Evolutionary conservation across 768 basidiomycete genomes (phyloP).

Genomic region (Gloeopeniophorella convolvens): DNA sequence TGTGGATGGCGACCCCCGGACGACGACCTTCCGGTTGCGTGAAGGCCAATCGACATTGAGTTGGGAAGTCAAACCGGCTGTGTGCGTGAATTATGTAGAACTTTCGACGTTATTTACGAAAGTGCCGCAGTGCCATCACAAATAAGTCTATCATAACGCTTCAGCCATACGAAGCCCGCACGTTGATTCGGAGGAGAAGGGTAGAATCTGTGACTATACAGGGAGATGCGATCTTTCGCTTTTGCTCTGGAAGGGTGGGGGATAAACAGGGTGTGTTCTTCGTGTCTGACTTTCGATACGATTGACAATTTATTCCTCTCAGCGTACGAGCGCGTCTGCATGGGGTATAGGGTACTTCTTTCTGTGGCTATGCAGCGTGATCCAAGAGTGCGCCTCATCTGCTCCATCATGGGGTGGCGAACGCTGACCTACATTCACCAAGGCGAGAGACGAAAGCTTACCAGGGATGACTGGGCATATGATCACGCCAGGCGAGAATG

Average conservation of each 20-base stretch:
- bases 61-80: conserved; percentile 6
- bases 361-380: neutral
- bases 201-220: conserved; percentile 1
- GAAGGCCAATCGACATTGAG: neutral
- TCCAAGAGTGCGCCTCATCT: neutral
- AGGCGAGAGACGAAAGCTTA: conserved; percentile 1
- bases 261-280: conserved; percentile 5
- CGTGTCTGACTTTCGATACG: neutral
- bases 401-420: neutral
- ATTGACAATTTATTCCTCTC: neutral
- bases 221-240: conserved; percentile 4
- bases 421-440: neutral
- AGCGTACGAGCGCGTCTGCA: conserved; percentile 1
- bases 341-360: neutral
- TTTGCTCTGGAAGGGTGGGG: neutral
- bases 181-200: conserved; percentile 3
- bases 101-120: neutral
- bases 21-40: neutral
- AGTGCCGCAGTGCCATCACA: neutral
- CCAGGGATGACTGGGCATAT: neutral
- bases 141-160: conserved; percentile 1
- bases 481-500: neutral
- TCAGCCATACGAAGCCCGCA: conserved; percentile 9
- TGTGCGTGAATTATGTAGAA: neutral
- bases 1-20: conserved; percentile 2